Conservation (phyloP, 441 rosid species). For the Erodium moschatum region DNA sequence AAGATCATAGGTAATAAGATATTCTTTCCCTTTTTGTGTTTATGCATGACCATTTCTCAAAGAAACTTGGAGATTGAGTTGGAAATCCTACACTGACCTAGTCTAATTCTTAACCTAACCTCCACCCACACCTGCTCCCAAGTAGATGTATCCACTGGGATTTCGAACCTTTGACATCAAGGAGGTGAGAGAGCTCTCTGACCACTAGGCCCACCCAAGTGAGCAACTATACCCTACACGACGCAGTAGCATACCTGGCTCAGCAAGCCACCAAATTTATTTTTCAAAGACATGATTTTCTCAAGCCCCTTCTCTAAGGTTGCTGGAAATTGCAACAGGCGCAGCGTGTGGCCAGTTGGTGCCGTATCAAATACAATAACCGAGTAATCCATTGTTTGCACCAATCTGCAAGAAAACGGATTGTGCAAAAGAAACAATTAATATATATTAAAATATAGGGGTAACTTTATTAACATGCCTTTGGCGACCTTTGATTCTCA, state of each 20-base stretch:
- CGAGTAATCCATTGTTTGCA: slow-evolving; percentile 94
- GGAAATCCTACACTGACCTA: no score
- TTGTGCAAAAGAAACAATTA: background rate
- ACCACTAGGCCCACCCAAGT: no score
- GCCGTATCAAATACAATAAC: slow-evolving; percentile 93
- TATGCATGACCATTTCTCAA: background rate
- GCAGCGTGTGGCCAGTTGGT: slow-evolving; percentile 96
- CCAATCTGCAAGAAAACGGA: slow-evolving; percentile 45
- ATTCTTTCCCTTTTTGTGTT: background rate
- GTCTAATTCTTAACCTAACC: no score
- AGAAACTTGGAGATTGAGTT: background rate
- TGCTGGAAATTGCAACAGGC: slow-evolving; percentile 83
- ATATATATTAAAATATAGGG: background rate
- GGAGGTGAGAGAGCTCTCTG: no score
- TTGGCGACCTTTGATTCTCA: no score
- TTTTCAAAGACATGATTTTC: slow-evolving; percentile 82
- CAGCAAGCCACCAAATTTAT: slow-evolving; percentile 81
- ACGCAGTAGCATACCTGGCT: slow-evolving; percentile 52
- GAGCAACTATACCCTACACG: background rate
- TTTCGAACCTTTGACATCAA: no score
- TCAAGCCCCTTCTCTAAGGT: slow-evolving; percentile 90
- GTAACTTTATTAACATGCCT: no score
- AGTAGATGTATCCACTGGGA: no score
- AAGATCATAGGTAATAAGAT: background rate
- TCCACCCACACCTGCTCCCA: no score